Base-by-base conservation (phyloP, 164 flowering plant genomes). In the Echeveria elegans region DNA sequence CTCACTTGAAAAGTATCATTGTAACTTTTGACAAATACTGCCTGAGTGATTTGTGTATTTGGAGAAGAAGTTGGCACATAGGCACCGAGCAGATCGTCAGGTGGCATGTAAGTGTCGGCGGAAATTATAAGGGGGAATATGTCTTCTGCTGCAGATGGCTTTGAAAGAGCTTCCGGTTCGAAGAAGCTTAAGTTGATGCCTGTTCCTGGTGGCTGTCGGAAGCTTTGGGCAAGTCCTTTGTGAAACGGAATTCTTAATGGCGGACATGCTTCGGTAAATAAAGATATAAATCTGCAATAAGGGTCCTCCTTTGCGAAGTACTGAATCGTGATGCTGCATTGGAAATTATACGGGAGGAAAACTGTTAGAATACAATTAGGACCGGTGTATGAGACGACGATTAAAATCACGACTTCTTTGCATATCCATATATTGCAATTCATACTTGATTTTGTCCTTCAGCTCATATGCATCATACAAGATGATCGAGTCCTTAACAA, bases 271-370 rank as follows among this genome's bases (percentile, higher is more conserved):
- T 88, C 97, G 29, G 89, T 87, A 77, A 77, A 84, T 62, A 76
- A 68, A 18, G 95, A 87, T 69, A 79, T 74, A 67, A 90, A 83
- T 60, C 69, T 77, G 71, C 95, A 82, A 58, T 78, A 66, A 1
- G 73, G 31, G 64, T 86, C 96, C 77, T 91, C 97, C 84, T 86
- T 91, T 67, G 84, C 93, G 75, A 91, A 89, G 84, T 82, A 91
- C 43, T 71, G 78, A 26, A 91, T 78, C 23, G 92, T 86, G 70
- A 91, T 79, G 78, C 96, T 91, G 88, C 43, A 62, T 70, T 66
- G 63, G 9, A 59, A 7, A 71, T 26, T 26, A 56, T 19, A 4
- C 6, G 28, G 47, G 4, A 43, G 47, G 15, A 43, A 43, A 43
- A 43, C 3, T 3, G 7, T 7, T 34, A 34, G 37, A 3, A 34